Evolutionary conservation across 2,329 filamentous ascomycete genomes (phyloP).

Genomic region (Aspergillus quadrilineatus): DNA sequence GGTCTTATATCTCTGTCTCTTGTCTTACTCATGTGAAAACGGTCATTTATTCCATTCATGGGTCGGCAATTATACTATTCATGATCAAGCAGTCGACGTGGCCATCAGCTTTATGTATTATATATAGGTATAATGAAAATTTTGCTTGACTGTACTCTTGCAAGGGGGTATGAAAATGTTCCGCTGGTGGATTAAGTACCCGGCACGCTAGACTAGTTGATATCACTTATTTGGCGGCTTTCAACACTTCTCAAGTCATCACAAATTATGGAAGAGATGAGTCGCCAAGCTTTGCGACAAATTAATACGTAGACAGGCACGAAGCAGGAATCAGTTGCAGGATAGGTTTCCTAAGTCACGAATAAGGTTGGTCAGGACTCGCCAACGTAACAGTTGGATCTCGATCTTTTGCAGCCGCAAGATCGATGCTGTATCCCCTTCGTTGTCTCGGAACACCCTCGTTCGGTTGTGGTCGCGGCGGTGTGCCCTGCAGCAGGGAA

Average conservation of each 20-base stretch:
- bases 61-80: neutral
- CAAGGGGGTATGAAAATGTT: too few species aligned
- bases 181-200: too few species aligned
- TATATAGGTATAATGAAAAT: too few species aligned
- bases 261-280: too few species aligned
- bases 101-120: too few species aligned
- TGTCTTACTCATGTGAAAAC: neutral
- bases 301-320: neutral
- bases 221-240: too few species aligned
- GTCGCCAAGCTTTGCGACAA: neutral
- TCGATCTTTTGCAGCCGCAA: slow-evolving; percentile 14
- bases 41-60: neutral
- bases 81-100: too few species aligned
- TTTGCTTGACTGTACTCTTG: too few species aligned
- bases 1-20: neutral
- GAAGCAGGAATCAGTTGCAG: neutral
- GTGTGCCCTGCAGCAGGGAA: neutral
- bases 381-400: slow-evolving; percentile 1
- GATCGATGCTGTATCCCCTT: slow-evolving; percentile 22
- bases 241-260: too few species aligned
- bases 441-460: slow-evolving; percentile 30
- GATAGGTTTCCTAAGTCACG: neutral
- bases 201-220: too few species aligned
- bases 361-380: slow-evolving; percentile 11
- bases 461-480: slow-evolving; percentile 26